Conservation (phyloP, 2,329 filamentous ascomycete species). For the Monilinia vaccinii-corymbosi region DNA sequence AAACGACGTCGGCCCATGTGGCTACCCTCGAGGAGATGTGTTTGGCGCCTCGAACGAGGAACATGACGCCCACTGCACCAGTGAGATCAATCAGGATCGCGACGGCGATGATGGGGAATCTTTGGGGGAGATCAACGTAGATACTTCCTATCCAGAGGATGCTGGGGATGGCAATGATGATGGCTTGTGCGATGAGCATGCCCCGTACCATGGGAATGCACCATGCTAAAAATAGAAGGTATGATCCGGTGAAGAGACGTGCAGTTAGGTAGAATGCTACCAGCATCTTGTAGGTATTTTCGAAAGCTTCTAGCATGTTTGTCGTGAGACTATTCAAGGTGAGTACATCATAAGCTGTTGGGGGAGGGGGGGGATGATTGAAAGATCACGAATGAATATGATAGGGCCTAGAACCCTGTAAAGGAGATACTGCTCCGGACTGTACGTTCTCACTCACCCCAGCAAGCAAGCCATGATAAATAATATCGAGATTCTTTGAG, state of each 20-base stretch:
- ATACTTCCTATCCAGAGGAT: slow-evolving; percentile 53
- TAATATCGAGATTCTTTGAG: slow-evolving; percentile 48
- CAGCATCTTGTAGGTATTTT: slow-evolving; percentile 47
- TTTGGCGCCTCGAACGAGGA: slow-evolving; percentile 31
- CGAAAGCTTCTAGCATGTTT: slow-evolving; percentile 50
- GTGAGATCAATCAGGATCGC: slow-evolving; percentile 47
- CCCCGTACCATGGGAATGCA: slow-evolving; percentile 49
- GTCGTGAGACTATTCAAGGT: slow-evolving; percentile 41
- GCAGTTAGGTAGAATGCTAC: slow-evolving; percentile 53
- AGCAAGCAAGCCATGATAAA: slow-evolving; percentile 53
- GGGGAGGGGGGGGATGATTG: background rate
- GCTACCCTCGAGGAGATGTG: slow-evolving; percentile 19
- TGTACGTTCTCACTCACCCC: slow-evolving; percentile 32
- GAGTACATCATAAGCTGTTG: background rate
- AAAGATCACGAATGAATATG: background rate
- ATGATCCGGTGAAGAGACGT: slow-evolving; percentile 43
- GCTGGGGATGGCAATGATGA: slow-evolving; percentile 38
- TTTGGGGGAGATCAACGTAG: slow-evolving; percentile 44
- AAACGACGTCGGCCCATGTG: slow-evolving; percentile 29
- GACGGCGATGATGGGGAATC: slow-evolving; percentile 46
- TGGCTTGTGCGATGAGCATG: slow-evolving; percentile 42
- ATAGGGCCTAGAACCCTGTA: background rate
- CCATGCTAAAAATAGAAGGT: slow-evolving; percentile 38
- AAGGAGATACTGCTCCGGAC: background rate
- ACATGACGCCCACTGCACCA: slow-evolving; percentile 36